Evolutionary conservation across 768 basidiomycete species (phyloP).

Genomic region (Leccinellum luteum): DNA sequence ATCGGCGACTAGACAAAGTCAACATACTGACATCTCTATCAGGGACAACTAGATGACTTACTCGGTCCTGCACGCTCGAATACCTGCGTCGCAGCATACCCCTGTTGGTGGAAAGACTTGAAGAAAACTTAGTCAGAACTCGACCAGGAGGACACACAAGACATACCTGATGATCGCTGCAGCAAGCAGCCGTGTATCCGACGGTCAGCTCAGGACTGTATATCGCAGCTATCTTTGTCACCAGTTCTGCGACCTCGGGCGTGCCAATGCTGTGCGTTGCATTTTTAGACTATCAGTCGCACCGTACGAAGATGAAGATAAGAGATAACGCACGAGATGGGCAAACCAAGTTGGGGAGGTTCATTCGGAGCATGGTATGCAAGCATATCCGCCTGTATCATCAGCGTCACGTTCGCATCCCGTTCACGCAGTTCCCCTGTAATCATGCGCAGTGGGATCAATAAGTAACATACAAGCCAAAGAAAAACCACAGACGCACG

Average conservation of each 20-base stretch:
- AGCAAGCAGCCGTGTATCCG: slow-evolving; percentile 75
- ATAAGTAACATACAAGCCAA: not conserved
- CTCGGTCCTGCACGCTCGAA: slow-evolving; percentile 83
- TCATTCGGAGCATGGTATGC: slow-evolving; percentile 79
- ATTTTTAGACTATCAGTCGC: not conserved
- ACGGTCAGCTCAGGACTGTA: slow-evolving; percentile 80
- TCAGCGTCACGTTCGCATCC: slow-evolving; percentile 69
- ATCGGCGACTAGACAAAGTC: slow-evolving; percentile 57
- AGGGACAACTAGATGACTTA: slow-evolving; percentile 24
- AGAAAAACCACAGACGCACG: slow-evolving; percentile 46
- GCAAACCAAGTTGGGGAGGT: slow-evolving; percentile 80
- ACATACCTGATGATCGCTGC: slow-evolving; percentile 84
- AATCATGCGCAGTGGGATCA: not conserved
- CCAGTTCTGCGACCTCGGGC: slow-evolving; percentile 69
- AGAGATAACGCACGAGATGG: slow-evolving; percentile 51
- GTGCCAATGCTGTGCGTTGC: slow-evolving; percentile 63
- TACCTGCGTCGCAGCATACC: slow-evolving; percentile 83
- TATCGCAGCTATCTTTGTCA: slow-evolving; percentile 70
- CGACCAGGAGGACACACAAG: not conserved
- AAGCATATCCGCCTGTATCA: slow-evolving; percentile 93
- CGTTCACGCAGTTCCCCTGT: slow-evolving; percentile 56
- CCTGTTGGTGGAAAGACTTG: slow-evolving; percentile 77
- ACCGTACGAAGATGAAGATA: not conserved
- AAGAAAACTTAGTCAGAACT: not conserved
- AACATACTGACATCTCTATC: not conserved